Conservation (phyloP, 352 stramenopile genomes). For the Phytophthora sp. region DNA sequence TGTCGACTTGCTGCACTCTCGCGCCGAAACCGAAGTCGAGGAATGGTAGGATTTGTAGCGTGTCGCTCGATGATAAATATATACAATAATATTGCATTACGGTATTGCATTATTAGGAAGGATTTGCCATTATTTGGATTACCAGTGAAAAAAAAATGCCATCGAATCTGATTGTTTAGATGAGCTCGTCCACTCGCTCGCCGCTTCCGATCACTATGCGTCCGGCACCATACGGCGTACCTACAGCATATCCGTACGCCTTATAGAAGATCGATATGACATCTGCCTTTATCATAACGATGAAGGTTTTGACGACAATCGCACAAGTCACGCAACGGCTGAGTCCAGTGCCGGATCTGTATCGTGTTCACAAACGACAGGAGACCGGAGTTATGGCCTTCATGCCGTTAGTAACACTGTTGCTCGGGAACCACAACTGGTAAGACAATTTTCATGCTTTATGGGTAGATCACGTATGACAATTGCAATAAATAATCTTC, state of each 20-base stretch:
- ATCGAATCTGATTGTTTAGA: conserved; percentile 6
- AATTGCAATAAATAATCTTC: too few relatives aligned
- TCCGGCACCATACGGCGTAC: too few relatives aligned
- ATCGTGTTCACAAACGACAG: conserved; percentile 21
- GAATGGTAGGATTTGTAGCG: background rate
- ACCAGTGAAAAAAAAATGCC: background rate
- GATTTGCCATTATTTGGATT: conserved; percentile 21
- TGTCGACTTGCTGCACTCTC: too few relatives aligned
- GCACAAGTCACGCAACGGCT: conserved; percentile 28
- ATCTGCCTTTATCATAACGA: conserved; percentile 32
- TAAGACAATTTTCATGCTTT: too few relatives aligned
- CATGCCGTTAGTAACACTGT: conserved; percentile 28
- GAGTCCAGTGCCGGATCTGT: conserved; percentile 36
- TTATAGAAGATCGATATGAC: conserved; percentile 15
- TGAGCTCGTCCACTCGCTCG: background rate
- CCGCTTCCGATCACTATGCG: background rate
- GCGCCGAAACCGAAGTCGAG: too few relatives aligned
- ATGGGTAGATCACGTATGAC: too few relatives aligned
- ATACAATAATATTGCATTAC: too few relatives aligned
- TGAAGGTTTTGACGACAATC: conserved; percentile 36
- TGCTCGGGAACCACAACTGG: conserved; percentile 42
- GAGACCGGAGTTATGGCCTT: conserved; percentile 33
- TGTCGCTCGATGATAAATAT: too few relatives aligned
- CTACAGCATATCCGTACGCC: too few relatives aligned
- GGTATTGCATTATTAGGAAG: too few relatives aligned